Evolutionary conservation across 2,329 filamentous ascomycete genomes (phyloP), one percentile per base, ranked within the genome.

Genomic region (Xylariaceae sp.): DNA sequence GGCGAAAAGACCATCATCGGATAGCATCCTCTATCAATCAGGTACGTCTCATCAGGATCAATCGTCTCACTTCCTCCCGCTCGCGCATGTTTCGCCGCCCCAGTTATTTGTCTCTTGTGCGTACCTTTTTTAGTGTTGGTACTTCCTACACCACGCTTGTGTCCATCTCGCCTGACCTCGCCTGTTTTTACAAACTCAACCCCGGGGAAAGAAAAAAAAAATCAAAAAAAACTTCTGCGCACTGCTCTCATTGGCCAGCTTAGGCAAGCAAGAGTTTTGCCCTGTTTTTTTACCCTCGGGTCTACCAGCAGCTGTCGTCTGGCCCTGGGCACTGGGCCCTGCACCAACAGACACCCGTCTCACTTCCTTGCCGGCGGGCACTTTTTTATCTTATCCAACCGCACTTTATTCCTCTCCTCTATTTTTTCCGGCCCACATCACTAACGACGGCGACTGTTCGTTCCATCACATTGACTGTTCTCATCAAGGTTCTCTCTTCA

Each of bases 171-270:
- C 34, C 51, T 39, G 17, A 7, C 17, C 23, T 23, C 3, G 37
- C 42, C 39, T 37, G 9, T 15, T 17, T 53, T 13, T 53, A 45
- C 42, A 45, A 45, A 15, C 42, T 45, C 42, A 45, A 45, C 10
- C 42, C 10, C n/a, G 47, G 7, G 7, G 9, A 8, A 50, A 34
- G 34, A 17, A 50, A 10, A n/a, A 49, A 23, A 18, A 30, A 49
- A 49, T 7, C 54, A 56, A 60, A 56, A 44, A 57, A 45, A 45
- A n/a, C 13, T 51, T 51, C 55, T 56, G 49, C 37, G 49, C 62
- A 3, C 57, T 57, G 17, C 51, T 61, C 60, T 61, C 53, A 64
- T 64, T 64, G 62, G 62, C 35, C 56, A 37, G 52, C 51, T 50
- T 4, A 17, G 13, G 23, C 57, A 55, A 44, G 53, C 37, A 42